phyloP scores from a whole-genome alignment of 768 basidiomycete genomes.

The Mycena belliarum region DNA sequence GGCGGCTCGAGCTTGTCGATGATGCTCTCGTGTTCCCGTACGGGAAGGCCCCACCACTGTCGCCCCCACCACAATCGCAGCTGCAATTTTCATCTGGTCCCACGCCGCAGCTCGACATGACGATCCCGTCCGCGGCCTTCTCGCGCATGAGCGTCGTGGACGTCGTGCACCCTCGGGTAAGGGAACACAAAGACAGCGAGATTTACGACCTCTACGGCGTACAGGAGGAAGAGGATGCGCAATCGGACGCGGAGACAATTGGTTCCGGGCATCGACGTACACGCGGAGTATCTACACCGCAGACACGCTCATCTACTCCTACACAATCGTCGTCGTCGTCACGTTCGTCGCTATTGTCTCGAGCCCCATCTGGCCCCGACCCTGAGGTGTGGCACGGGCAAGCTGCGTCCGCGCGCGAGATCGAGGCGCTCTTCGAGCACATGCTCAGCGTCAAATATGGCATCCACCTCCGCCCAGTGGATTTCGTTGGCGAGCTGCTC shows the following conservation, averaged over 20 bases:
- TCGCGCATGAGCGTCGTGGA: conserved; percentile 19
- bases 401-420: conserved; percentile 38
- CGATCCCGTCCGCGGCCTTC: conserved; percentile 9
- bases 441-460: conserved; percentile 58
- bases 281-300: neutral
- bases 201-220: conserved; percentile 18
- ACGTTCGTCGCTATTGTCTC: neutral
- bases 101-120: conserved; percentile 11
- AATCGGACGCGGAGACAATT: conserved; percentile 17
- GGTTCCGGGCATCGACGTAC: conserved; percentile 8
- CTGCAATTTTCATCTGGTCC: neutral
- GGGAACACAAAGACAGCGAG: conserved; percentile 17
- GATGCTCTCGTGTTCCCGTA: conserved; percentile 51
- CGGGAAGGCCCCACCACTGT: conserved; percentile 22
- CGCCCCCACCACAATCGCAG: neutral
- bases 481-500: conserved; percentile 47
- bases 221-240: conserved; percentile 17
- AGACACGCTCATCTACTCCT: neutral
- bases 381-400: conserved; percentile 42
- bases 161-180: conserved; percentile 6
- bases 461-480: conserved; percentile 53
- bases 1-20: conserved; percentile 55
- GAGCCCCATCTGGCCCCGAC: neutral
- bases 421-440: conserved; percentile 60
- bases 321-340: conserved; percentile 9